Evolutionary conservation across 140 eudicot genomes (phyloP).

Genomic region (Artemisia princeps): DNA sequence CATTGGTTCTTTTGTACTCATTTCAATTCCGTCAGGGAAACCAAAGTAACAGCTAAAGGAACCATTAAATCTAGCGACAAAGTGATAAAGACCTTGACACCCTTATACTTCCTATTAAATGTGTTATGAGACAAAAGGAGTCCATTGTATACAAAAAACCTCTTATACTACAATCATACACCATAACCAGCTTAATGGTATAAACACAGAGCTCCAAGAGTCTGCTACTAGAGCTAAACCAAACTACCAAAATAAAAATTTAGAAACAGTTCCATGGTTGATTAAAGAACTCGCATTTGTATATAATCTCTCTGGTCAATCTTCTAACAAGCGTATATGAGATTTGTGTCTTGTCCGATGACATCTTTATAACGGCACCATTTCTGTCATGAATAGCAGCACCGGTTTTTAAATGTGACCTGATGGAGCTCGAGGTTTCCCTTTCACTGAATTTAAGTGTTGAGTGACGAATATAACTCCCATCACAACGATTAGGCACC

Average conservation of each 20-base stretch:
- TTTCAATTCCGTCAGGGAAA: too few relatives aligned
- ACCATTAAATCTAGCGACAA: too few relatives aligned
- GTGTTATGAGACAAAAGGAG: neutral
- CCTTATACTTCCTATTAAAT: neutral
- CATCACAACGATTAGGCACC: constrained; percentile 87
- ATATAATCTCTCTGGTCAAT: constrained; percentile 4
- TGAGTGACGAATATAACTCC: constrained; percentile 86
- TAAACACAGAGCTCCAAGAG: constrained; percentile 6
- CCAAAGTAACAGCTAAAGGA: too few relatives aligned
- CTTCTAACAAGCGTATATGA: neutral
- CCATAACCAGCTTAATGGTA: constrained; percentile 13
- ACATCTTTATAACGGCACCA: neutral
- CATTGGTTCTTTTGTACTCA: too few relatives aligned
- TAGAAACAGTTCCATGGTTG: constrained; percentile 2
- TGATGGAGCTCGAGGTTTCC: constrained; percentile 65
- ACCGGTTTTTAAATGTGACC: constrained; percentile 31
- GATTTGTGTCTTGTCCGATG: neutral
- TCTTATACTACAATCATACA: constrained; percentile 18
- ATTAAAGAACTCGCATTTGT: constrained; percentile 7
- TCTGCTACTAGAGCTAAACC: constrained; percentile 2
- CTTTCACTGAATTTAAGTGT: constrained; percentile 70
- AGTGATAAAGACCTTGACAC: too few relatives aligned
- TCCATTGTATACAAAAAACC: constrained; percentile 15
- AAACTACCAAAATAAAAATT: constrained; percentile 1
- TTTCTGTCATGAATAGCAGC: neutral